These are phyloP conservation scores for Ehretia macrophylla DNA, from an alignment of 257 asterid species.

Conservation along the genomic window DNA sequence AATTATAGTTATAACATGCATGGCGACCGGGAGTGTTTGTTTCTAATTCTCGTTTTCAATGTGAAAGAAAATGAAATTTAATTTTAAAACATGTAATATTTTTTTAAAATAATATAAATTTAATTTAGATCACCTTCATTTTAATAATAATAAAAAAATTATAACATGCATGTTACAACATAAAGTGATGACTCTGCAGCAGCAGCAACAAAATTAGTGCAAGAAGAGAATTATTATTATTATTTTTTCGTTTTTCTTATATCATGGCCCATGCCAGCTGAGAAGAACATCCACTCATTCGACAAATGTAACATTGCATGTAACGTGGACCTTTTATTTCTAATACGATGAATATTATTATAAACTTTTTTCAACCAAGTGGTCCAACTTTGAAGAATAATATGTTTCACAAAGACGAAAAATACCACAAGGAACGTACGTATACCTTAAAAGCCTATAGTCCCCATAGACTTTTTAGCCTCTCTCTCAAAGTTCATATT, in stretches of 20 bases:
- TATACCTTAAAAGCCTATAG: background rate
- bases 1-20: too few relatives aligned
- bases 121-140: too few relatives aligned
- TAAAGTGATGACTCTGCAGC: too few relatives aligned
- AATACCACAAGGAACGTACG: background rate
- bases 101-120: too few relatives aligned
- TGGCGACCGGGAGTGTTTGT: too few relatives aligned
- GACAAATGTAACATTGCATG: background rate
- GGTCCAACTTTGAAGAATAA: background rate
- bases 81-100: too few relatives aligned
- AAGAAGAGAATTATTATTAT: background rate
- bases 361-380: background rate
- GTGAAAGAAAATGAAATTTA: too few relatives aligned
- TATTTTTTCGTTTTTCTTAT: background rate
- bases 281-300: background rate
- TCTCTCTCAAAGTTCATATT: background rate
- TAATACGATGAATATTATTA: background rate
- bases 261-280: background rate
- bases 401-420: background rate
- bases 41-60: too few relatives aligned
- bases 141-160: too few relatives aligned
- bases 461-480: background rate
- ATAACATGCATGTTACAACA: too few relatives aligned
- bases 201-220: too few relatives aligned
- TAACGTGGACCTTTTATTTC: background rate